Conservation (phyloP, 495 filamentous ascomycete genomes). For the Astrothelium subdiscretum region DNA sequence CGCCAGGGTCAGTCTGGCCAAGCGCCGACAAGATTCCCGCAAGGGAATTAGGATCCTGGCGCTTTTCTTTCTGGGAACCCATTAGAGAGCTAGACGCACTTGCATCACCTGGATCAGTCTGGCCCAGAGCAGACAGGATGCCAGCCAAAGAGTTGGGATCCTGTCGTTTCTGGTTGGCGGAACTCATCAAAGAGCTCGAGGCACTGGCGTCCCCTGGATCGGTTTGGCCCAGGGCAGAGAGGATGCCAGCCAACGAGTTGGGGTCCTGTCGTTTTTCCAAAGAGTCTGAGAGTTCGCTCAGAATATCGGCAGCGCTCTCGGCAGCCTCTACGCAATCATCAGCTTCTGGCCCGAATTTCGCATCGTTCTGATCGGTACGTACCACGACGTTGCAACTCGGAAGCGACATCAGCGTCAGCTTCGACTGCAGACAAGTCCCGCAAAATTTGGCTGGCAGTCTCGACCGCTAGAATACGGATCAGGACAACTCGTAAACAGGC, state of each 20-base stretch:
- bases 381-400: neutral
- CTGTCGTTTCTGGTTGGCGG: neutral
- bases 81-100: neutral
- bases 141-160: neutral
- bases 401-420: neutral
- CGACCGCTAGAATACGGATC: neutral
- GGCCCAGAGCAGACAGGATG: neutral
- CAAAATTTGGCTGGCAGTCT: neutral
- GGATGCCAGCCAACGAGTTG: neutral
- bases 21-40: neutral
- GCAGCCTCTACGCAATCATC: neutral
- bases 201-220: neutral
- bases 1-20: neutral
- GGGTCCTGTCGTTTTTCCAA: neutral
- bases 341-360: neutral
- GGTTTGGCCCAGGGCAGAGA: neutral
- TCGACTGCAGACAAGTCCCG: neutral
- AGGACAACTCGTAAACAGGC: neutral
- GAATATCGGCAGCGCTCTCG: neutral
- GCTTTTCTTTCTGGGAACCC: neutral
- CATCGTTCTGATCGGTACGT: neutral
- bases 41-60: neutral
- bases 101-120: neutral
- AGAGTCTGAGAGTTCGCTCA: neutral
- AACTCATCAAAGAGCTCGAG: neutral